phyloP scores from a whole-genome alignment of 441 rosid species.

The Populus trichocarpa region DNA sequence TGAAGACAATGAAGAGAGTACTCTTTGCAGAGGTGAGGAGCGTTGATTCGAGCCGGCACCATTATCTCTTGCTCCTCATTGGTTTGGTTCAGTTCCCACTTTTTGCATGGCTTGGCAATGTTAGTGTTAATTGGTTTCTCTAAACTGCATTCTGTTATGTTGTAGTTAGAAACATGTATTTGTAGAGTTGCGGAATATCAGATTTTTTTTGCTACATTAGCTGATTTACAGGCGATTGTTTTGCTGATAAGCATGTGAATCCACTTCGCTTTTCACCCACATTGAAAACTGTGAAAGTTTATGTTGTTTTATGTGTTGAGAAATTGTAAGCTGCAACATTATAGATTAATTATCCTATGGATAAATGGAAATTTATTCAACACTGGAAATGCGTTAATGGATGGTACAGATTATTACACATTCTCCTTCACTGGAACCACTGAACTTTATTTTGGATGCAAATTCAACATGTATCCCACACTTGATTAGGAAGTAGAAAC shows the following conservation, averaged over 20 bases:
- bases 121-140: slow-evolving; percentile 80
- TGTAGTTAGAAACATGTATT: slow-evolving; percentile 28
- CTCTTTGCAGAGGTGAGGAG: slow-evolving; percentile 78
- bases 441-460: neutral
- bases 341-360: neutral
- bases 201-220: slow-evolving; percentile 2
- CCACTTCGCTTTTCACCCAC: neutral
- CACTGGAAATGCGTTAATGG: neutral
- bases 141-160: slow-evolving; percentile 24
- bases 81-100: slow-evolving; percentile 85
- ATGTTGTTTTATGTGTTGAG: neutral
- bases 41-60: slow-evolving; percentile 77
- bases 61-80: slow-evolving; percentile 75
- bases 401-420: neutral
- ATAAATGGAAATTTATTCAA: neutral
- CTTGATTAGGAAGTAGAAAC: neutral
- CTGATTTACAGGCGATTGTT: neutral
- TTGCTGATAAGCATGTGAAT: neutral
- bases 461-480: neutral
- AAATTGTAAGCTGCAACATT: neutral
- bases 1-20: slow-evolving; percentile 88
- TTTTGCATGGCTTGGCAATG: slow-evolving; percentile 83
- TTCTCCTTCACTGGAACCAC: neutral
- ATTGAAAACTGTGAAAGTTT: neutral
- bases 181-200: slow-evolving; percentile 26